A percentile compares a stretch with the other conserved stretches of the same genome.
phyloP scores from a whole-genome alignment of 805 yeast species.

The Metschnikowia noctiluminum region DNA sequence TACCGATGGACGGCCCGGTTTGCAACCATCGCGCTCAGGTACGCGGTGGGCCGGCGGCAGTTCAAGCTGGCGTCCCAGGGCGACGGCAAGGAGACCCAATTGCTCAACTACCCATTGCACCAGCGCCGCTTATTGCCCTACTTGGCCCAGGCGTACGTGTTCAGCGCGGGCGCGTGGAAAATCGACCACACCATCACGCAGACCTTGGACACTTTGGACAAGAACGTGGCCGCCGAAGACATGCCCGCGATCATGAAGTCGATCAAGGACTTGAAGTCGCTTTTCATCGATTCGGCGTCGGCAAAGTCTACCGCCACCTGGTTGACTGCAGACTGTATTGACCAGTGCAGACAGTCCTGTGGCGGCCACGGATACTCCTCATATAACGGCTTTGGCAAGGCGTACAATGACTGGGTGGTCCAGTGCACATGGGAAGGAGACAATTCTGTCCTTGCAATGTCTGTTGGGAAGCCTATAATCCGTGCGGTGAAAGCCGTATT shows the following conservation, averaged over 20 bases:
- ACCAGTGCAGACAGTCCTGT: slow-evolving; percentile 21
- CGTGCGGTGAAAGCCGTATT: slow-evolving; percentile 15
- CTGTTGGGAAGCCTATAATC: slow-evolving; percentile 21
- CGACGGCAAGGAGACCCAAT: slow-evolving; percentile 21
- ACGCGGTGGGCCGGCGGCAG: slow-evolving; percentile 22
- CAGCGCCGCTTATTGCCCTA: slow-evolving; percentile 20
- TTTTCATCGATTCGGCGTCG: slow-evolving; percentile 20
- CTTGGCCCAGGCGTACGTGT: slow-evolving; percentile 21
- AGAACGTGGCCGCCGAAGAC: slow-evolving; percentile 15
- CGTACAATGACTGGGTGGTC: slow-evolving; percentile 22
- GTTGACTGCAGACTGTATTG: slow-evolving; percentile 23
- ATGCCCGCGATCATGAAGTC: slow-evolving; percentile 12
- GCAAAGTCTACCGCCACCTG: slow-evolving; percentile 21
- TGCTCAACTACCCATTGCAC: slow-evolving; percentile 23
- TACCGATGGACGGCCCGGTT: slow-evolving; percentile 19
- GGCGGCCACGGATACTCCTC: slow-evolving; percentile 24
- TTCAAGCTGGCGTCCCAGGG: slow-evolving; percentile 21
- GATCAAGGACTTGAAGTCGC: slow-evolving; percentile 16
- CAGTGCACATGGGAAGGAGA: slow-evolving; percentile 25
- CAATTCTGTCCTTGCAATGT: slow-evolving; percentile 22
- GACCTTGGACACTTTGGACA: slow-evolving; percentile 17
- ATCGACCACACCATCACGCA: slow-evolving; percentile 13
- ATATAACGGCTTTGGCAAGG: slow-evolving; percentile 20
- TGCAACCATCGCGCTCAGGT: slow-evolving; percentile 20
- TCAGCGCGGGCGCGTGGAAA: slow-evolving; percentile 19